Evolutionary conservation across 257 asterid species (phyloP), one percentile per base, ranked within the genome.

Genomic region (Capsicum pubescens): DNA sequence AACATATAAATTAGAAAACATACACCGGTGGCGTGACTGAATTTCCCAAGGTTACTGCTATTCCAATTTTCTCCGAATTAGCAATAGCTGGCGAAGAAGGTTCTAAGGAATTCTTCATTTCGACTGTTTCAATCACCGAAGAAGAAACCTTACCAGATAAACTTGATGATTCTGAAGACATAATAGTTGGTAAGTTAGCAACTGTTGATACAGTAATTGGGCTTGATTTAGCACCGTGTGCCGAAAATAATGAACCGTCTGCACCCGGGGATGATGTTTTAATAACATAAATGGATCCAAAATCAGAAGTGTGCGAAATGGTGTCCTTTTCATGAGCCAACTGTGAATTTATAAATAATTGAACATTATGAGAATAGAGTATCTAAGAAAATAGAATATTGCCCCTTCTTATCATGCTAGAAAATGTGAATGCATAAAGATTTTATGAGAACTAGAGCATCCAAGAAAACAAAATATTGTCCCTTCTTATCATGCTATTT

Each of bases 121-220:
- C 91, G 80, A 88, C 82, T 67, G 76, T 90, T 57, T 88, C 93
- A 83, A 85, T 72, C 68, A 79, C 80, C 55, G 82, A 50, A 56
- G 84, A 83, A 90, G 93, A 88, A 87, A 81, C 86, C 70, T 92
- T 93, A 19, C 60, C 88, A 55, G 89, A 90, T 83, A 83, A 81
- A 88, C 85, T 67, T 68, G 97, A 86, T 82, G 90, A 76, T 81
- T 83, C 91, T 86, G 92, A 86, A 85, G 87, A 48, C 83, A 35
- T 85, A 26, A 79, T 86, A 83, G 84, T 86, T 35, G 89, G 93
- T 32, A 88, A 86, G 80, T 84, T 84, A 87, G 72, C 91, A 63
- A 85, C 87, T 78, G 91, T 90, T 84, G 90, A 88, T 86, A 82
- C 92, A 15, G 91, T 85, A 87, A 82, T 83, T 26, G 26, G 26